Evolutionary conservation across 768 basidiomycete species (phyloP).

Genomic region (Boletus barrowsii): DNA sequence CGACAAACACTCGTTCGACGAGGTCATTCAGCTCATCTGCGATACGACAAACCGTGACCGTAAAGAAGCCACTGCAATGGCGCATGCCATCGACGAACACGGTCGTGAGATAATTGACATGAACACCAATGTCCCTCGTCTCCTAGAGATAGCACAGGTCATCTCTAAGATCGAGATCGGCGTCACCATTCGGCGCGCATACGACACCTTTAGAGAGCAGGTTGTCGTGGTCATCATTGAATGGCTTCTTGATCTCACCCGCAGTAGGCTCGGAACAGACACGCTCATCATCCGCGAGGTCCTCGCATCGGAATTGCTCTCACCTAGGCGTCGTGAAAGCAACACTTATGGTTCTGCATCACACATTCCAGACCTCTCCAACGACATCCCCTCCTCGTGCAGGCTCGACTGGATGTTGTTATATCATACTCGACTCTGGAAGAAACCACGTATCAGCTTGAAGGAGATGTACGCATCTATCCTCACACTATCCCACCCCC

Average conservation of each 20-base stretch:
- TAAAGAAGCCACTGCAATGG: constrained; percentile 56
- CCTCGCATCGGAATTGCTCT: constrained; percentile 66
- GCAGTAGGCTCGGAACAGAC: constrained; percentile 66
- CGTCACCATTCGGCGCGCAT: constrained; percentile 82
- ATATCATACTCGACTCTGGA: constrained; percentile 85
- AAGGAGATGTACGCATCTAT: constrained; percentile 82
- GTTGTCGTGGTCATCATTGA: constrained; percentile 80
- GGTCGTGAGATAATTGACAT: constrained; percentile 86
- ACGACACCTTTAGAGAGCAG: constrained; percentile 88
- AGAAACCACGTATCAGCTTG: constrained; percentile 71
- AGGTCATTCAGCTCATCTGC: constrained; percentile 72
- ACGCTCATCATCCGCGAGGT: constrained; percentile 67
- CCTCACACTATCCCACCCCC: constrained; percentile 64
- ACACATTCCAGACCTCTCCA: constrained; percentile 36
- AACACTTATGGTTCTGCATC: constrained; percentile 40
- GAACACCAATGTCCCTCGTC: constrained; percentile 45
- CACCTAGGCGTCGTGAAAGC: constrained; percentile 53
- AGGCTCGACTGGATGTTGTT: constrained; percentile 74
- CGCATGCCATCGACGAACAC: constrained; percentile 65
- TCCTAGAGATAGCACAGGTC: constrained; percentile 76
- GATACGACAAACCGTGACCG: constrained; percentile 49
- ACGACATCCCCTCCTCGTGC: constrained; percentile 48
- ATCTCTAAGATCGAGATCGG: constrained; percentile 89
- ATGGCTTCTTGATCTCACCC: constrained; percentile 80
- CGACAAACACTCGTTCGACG: constrained; percentile 92